These are phyloP conservation scores for Diaporthe amygdali DNA, from an alignment of 2,329 filamentous ascomycete species.

Conservation along the genomic window DNA sequence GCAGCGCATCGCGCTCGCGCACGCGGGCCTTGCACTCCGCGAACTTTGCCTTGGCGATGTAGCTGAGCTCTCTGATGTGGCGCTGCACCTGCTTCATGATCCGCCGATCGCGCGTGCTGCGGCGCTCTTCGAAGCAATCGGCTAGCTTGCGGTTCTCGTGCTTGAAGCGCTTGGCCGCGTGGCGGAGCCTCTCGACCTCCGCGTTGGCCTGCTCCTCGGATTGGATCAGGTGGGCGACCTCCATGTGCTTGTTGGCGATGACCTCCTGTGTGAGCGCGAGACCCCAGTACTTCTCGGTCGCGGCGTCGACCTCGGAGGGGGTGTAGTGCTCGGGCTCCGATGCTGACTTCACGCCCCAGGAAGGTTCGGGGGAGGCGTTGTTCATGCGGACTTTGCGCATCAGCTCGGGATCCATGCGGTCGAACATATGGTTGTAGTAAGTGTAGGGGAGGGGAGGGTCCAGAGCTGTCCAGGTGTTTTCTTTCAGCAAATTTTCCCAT, in stretches of 20 bases:
- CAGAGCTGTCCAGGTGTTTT: slow-evolving; percentile 10
- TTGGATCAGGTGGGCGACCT: not conserved
- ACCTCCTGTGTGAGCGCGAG: slow-evolving; percentile 6
- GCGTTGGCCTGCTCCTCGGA: slow-evolving; percentile 15
- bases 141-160: slow-evolving; percentile 23
- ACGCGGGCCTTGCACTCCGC: slow-evolving; percentile 17
- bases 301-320: slow-evolving; percentile 24
- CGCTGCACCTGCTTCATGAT: slow-evolving; percentile 18
- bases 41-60: slow-evolving; percentile 15
- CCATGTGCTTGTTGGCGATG: slow-evolving; percentile 7
- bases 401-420: slow-evolving; percentile 38
- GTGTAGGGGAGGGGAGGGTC: slow-evolving; percentile 1
- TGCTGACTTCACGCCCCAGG: slow-evolving; percentile 7
- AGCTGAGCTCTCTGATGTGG: slow-evolving; percentile 14
- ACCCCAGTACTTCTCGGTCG: slow-evolving; percentile 23
- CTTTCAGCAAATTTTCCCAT: slow-evolving; percentile 28
- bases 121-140: slow-evolving; percentile 19
- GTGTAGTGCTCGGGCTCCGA: slow-evolving; percentile 4
- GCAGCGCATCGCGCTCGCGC: slow-evolving; percentile 13
- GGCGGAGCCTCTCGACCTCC: slow-evolving; percentile 14
- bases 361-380: slow-evolving; percentile 25
- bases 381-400: slow-evolving; percentile 30
- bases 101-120: slow-evolving; percentile 9
- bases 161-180: slow-evolving; percentile 10
- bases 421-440: slow-evolving; percentile 33